Evolutionary conservation across 306 rosid species (phyloP).

Genomic region (Lathyrus oleraceus): DNA sequence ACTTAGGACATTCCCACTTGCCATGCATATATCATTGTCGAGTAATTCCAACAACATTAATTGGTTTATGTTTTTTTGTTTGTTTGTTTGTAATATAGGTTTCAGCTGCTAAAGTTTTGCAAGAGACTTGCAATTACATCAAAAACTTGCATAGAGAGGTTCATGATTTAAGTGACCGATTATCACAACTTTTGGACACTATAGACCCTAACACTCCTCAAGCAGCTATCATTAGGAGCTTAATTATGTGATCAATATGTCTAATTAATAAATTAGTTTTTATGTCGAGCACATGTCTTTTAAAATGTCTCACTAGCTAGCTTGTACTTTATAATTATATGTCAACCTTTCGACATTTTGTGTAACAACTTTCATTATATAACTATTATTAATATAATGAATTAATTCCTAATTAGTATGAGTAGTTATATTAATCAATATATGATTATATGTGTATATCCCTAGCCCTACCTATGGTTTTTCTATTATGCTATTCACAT

Average conservation of each 20-base stretch:
- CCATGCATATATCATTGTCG: slow-evolving; percentile 5
- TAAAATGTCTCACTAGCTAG: slow-evolving; percentile 22
- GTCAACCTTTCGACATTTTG: neutral
- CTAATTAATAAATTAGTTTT: neutral
- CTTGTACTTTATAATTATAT: neutral
- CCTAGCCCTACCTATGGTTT: too few species aligned
- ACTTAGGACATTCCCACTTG: slow-evolving; percentile 15
- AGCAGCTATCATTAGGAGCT: slow-evolving; percentile 83
- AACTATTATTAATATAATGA: neutral
- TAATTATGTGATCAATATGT: slow-evolving; percentile 56
- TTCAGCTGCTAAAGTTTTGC: slow-evolving; percentile 64
- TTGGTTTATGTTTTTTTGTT: neutral
- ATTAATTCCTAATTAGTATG: neutral
- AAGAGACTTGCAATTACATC: slow-evolving; percentile 93
- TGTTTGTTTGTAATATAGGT: slow-evolving; percentile 31
- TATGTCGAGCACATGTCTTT: slow-evolving; percentile 39
- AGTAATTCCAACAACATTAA: neutral
- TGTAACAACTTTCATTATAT: neutral
- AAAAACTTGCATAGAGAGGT: slow-evolving; percentile 87
- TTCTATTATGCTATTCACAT: neutral
- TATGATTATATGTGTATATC: too few species aligned
- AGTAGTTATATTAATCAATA: too few species aligned
- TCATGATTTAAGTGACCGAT: slow-evolving; percentile 79
- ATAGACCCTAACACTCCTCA: slow-evolving; percentile 79
- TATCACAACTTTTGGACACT: slow-evolving; percentile 72